Conservation (phyloP, 2,329 filamentous ascomycete species). For the Colletotrichum zoysiae region DNA sequence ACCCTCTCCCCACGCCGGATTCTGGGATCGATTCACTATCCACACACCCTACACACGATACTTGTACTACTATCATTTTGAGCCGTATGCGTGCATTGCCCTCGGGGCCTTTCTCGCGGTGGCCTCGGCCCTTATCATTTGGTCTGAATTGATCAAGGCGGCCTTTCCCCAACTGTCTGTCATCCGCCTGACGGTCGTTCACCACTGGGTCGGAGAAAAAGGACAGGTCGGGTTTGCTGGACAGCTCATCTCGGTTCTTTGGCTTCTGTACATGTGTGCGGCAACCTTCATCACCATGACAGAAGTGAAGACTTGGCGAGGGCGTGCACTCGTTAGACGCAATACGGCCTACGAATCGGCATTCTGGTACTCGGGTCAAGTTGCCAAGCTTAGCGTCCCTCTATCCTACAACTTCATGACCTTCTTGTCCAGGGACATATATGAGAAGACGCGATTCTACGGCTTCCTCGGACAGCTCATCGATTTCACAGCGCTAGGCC, state of each 20-base stretch:
- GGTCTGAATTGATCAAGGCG: constrained; percentile 93
- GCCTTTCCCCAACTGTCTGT: constrained; percentile 81
- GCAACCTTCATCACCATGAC: constrained; percentile 89
- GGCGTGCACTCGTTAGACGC: constrained; percentile 87
- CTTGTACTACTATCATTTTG: constrained; percentile 77
- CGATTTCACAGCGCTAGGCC: constrained; percentile 83
- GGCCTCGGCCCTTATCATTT: constrained; percentile 87
- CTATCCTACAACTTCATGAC: constrained; percentile 97
- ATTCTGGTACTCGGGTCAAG: constrained; percentile 95
- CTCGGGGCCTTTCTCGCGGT: constrained; percentile 77
- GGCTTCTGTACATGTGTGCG: constrained; percentile 97
- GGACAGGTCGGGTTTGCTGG: constrained; percentile 87
- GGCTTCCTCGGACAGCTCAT: constrained; percentile 86
- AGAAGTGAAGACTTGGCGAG: constrained; percentile 97
- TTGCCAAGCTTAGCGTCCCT: constrained; percentile 92
- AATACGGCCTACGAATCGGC: constrained; percentile 95
- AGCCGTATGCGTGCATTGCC: constrained; percentile 75
- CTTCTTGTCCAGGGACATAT: constrained; percentile 80
- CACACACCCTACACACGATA: constrained; percentile 88
- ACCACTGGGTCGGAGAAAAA: constrained; percentile 77
- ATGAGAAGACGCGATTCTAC: constrained; percentile 86
- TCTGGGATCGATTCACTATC: constrained; percentile 68
- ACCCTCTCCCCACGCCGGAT: constrained; percentile 65
- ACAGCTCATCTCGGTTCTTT: constrained; percentile 84
- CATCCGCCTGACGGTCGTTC: constrained; percentile 75